Base-by-base conservation (phyloP, 2,329 filamentous ascomycete genomes). In the Onygenales sp. region DNA sequence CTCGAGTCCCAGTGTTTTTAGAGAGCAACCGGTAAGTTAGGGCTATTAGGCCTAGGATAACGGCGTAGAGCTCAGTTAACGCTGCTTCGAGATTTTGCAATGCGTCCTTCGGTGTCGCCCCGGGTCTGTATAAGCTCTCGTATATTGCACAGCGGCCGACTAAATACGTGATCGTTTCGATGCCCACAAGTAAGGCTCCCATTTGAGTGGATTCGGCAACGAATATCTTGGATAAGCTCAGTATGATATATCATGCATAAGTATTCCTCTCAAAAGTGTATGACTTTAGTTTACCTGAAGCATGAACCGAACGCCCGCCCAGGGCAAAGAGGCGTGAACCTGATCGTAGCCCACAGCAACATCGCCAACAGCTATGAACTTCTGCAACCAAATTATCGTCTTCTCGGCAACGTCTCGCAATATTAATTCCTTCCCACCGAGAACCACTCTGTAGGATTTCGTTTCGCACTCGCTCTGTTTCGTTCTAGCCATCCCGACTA, bases 251-350 rank as follows among this genome's bases (percentile, higher is more conserved):
- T 8, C 33, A 32, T 11, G 27, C 21, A 45, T 13, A 27, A 43
- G 2, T 27, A 43, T 27, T 32, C 13, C 17, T 1, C 9, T 13
- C 1, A 33, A 9, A 45, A n/a, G 42, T 43, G 13, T 42, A 17
- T 27, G 6, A 43, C 21, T 27, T 27, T 27, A 27, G 21, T 43
- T 5, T 36, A 47, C 68, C 51, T 66, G 59, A 5, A 70, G 60
- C 17, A 70, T 48, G 43, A 68, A 59, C 10, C 62, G 60, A 43
- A 66, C 55, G 35, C 57, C 63, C 44, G 64, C 63, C 66, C 62
- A 71, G 13, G 64, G 67, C 39, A 70, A 58, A 32, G 61, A 59
- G 14, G 64, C 64, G 59, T 69, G 64, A 9, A 53, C 59, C 2
- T 67, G 64, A 52, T 69, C 62, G 55, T 63, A 66, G 48, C 66